A percentile compares a stretch with the other conserved stretches of the same genome.
Evolutionary conservation across 345 rosid species (phyloP).

Genomic region (Camelina sativa): DNA sequence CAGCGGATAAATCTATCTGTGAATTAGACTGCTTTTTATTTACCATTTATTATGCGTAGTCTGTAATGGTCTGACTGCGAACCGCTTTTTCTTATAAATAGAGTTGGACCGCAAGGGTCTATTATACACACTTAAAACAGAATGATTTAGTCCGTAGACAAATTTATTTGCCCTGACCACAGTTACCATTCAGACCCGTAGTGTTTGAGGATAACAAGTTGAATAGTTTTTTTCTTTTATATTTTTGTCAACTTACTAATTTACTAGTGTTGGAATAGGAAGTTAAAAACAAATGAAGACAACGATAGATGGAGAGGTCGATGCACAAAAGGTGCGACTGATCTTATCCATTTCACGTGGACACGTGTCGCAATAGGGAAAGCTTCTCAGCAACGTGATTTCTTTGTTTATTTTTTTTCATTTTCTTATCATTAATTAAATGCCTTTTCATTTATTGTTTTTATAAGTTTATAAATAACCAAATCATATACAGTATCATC

Average conservation of each 20-base stretch:
- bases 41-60: no score
- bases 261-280: neutral
- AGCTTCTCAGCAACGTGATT: constrained; percentile 30
- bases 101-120: no score
- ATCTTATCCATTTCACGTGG: constrained; percentile 45
- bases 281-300: constrained; percentile 23
- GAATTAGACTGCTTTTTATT: no score
- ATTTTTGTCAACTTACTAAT: neutral
- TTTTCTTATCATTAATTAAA: constrained; percentile 32
- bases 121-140: no score
- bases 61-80: no score
- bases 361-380: constrained; percentile 44
- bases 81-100: no score
- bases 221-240: neutral
- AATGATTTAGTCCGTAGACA: no score
- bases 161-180: no score
- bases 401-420: constrained; percentile 17
- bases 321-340: constrained; percentile 26
- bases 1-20: no score
- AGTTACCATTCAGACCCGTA: neutral
- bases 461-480: neutral
- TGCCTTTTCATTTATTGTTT: constrained; percentile 23
- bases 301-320: constrained; percentile 32
- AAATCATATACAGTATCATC: neutral
- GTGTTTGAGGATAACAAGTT: neutral